Evolutionary conservation across 2,329 filamentous ascomycete genomes (phyloP), one percentile per base, ranked within the genome.

Genomic region (Colletotrichum viniferum): DNA sequence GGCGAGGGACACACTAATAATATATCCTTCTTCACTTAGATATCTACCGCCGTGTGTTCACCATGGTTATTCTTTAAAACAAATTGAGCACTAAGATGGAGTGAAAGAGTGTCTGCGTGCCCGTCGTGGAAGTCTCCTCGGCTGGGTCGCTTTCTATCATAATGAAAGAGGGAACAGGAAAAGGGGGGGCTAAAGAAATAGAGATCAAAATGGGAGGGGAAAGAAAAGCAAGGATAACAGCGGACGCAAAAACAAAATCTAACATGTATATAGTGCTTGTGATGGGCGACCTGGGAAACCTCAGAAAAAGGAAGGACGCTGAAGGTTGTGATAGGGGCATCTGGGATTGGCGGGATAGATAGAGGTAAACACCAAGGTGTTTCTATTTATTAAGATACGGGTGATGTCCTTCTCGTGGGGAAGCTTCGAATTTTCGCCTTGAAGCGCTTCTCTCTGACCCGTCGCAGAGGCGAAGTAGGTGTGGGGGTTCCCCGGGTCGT

Each of bases 201-300:
- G 10, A n/a, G 4, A 10, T 12, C 9, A 21, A 0, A 0, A 12
- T 12, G 0, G 9, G 43, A 48, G 43, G 18, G 5, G 12, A 12
- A 10, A 48, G 9, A 12, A 48, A 48, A 21, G 0, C 10, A 12
- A 48, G 43, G 6, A 6, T n/a, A 18, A 48, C 4, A 0, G 43
- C 1, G 43, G 43, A 21, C 26, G 26, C 26, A 26, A 26, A 26
- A 26, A 26, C 26, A 26, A 26, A 26, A 26, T 26, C 26, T 26
- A 26, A 26, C 26, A 26, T 26, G 26, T 26, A 26, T 26, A 26
- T 26, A 26, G 26, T 26, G 43, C 43, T 52, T 52, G 12, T 24
- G n/a, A 52, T 21, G 6, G 1, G 43, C 12, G 43, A 24, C 43
- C 12, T 52, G 2, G 10, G n/a, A 21, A 52, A 52, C 0, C 43